These are phyloP conservation scores for Debaryomyces coudertii DNA, from an alignment of 1,139 yeast genomes.

Conservation along the genomic window DNA sequence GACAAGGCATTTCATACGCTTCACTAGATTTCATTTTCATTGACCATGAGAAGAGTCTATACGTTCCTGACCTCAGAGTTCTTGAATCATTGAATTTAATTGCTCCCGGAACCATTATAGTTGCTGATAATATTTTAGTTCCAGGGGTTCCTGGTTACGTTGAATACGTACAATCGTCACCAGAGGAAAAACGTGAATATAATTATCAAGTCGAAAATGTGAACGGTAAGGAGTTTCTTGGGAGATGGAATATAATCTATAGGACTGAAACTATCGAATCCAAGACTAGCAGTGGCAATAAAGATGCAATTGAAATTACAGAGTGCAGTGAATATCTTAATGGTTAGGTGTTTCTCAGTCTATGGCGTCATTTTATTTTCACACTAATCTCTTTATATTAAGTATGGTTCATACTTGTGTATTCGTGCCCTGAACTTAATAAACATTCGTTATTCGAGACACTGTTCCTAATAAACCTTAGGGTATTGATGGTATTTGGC, in stretches of 20 bases:
- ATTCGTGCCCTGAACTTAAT: not conserved
- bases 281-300: slow-evolving; percentile 12
- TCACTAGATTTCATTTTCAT: slow-evolving; percentile 42
- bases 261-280: slow-evolving; percentile 30
- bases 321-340: slow-evolving; percentile 27
- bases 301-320: slow-evolving; percentile 39
- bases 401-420: not conserved
- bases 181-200: slow-evolving; percentile 36
- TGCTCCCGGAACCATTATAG: slow-evolving; percentile 42
- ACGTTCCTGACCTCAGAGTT: slow-evolving; percentile 47
- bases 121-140: slow-evolving; percentile 41
- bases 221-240: slow-evolving; percentile 34
- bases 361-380: not conserved
- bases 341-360: slow-evolving; percentile 18
- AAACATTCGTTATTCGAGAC: not conserved
- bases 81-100: slow-evolving; percentile 44
- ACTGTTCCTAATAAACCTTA: no score
- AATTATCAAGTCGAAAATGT: slow-evolving; percentile 28
- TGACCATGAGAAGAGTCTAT: slow-evolving; percentile 44
- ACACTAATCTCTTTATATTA: not conserved
- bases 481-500: not conserved
- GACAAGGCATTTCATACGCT: slow-evolving; percentile 12
- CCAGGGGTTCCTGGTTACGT: slow-evolving; percentile 49
- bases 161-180: slow-evolving; percentile 40
- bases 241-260: slow-evolving; percentile 51